Evolutionary conservation across 805 yeast genomes (phyloP).

Genomic region (Suhomyces canberraensis): DNA sequence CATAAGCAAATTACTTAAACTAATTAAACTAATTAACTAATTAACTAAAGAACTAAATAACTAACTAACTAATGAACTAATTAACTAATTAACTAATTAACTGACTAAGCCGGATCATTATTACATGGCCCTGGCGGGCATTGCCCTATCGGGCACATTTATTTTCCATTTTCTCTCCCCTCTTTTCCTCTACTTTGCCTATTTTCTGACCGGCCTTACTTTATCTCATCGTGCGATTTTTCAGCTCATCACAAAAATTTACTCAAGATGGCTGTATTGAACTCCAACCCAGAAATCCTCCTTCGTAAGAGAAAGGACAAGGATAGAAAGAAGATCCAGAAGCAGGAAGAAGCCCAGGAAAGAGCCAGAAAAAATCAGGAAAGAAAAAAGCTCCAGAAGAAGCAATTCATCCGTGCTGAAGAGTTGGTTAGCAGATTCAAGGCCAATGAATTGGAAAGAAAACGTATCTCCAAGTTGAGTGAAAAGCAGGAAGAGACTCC

Average conservation of each 20-base stretch:
- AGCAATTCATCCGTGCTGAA: constrained; percentile 71
- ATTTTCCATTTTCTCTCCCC: too few relatives aligned
- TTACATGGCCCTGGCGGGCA: too few relatives aligned
- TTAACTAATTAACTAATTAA: too few relatives aligned
- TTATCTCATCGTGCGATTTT: constrained; percentile 1
- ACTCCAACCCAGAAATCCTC: constrained; percentile 73
- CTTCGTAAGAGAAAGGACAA: constrained; percentile 77
- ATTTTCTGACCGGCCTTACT: too few relatives aligned
- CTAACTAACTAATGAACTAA: too few relatives aligned
- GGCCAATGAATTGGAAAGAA: constrained; percentile 63
- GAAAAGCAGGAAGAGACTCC: constrained; percentile 42
- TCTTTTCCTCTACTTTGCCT: too few relatives aligned
- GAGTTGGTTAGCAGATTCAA: constrained; percentile 63
- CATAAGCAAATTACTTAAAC: too few relatives aligned
- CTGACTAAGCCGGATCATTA: too few relatives aligned
- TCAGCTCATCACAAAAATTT: constrained; percentile 8
- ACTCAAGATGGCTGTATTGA: constrained; percentile 43
- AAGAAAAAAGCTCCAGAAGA: constrained; percentile 40
- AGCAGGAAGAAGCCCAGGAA: constrained; percentile 60
- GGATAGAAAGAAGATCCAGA: constrained; percentile 68
- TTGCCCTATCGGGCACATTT: too few relatives aligned
- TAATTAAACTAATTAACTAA: too few relatives aligned
- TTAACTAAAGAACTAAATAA: too few relatives aligned
- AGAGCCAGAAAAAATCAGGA: constrained; percentile 45
- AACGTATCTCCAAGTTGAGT: constrained; percentile 62